Evolutionary conservation across 2,329 filamentous ascomycete genomes (phyloP), one percentile per base, ranked within the genome.

Genomic region (Rutstroemia sp.): DNA sequence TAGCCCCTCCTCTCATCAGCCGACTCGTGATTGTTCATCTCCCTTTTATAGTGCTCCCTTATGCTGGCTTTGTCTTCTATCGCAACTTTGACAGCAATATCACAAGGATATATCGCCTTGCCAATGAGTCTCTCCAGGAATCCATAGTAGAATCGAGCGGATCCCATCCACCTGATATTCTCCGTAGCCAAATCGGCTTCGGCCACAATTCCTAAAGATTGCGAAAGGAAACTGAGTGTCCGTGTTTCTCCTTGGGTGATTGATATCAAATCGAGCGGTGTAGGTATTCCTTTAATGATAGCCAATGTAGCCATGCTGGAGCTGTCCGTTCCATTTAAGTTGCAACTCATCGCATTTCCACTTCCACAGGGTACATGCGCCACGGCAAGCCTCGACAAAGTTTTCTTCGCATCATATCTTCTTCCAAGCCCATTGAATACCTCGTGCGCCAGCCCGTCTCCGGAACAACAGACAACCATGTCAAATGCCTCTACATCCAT

Each of bases 301-400:
- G 84, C 86, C 59, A 97, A 75, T 0, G 92, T 89, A 0, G 92
- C 90, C 47, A 89, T 71, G 58, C 84, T 88, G 8, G 88, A 80
- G 61, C 81, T 84, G 61, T 86, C 80, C 0, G 91, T 92, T 5
- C 92, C 94, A 63, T 89, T 90, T 48, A 95, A 74, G 70, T 96
- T 97, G 74, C 87, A 86, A 60, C 89, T 88, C 84, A 97, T 88
- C 21, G 89, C 94, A 70, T 99, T 99, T 5, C 94, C 94, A 50
- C 89, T 94, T 14, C 94, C 94, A 68, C 92, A 95, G 1, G 94
- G 94, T 38, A 99, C 78, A 67, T 96, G 89, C 21, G 85, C 86
- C 2, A 99, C 84, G 0, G 94, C 89, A 14, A 97, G 74, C 65
- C 86, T 88, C 21, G 78, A 74, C 58, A 99, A 73, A 0, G 92